Evolutionary conservation across 106 monocot species (phyloP).

Genomic region (Allium fistulosum): DNA sequence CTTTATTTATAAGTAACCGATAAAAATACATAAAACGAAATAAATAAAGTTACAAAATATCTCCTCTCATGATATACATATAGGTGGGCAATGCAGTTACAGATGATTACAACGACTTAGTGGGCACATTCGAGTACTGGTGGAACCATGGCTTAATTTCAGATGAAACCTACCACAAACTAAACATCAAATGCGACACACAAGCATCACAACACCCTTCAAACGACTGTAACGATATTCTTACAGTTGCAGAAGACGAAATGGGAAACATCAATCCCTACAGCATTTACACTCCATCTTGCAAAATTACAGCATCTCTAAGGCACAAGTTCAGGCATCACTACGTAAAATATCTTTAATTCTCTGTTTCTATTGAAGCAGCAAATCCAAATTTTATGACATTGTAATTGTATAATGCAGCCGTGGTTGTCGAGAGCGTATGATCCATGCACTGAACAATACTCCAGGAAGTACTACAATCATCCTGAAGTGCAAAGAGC

Average conservation of each 20-base stretch:
- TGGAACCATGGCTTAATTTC: slow-evolving; percentile 94
- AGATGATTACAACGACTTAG: slow-evolving; percentile 69
- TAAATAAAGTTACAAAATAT: not conserved
- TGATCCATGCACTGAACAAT: slow-evolving; percentile 74
- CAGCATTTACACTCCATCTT: slow-evolving; percentile 72
- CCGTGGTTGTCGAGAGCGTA: slow-evolving; percentile 86
- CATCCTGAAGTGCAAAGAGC: slow-evolving; percentile 74
- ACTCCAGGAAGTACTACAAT: slow-evolving; percentile 68
- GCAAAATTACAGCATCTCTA: slow-evolving; percentile 30
- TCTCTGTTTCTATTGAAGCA: not conserved
- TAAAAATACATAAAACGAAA: not conserved
- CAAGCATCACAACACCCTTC: slow-evolving; percentile 39
- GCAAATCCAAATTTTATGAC: not conserved
- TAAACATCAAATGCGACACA: slow-evolving; percentile 31
- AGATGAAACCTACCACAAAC: slow-evolving; percentile 43
- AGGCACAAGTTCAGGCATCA: slow-evolving; percentile 31
- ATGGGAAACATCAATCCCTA: slow-evolving; percentile 74
- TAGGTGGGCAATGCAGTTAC: slow-evolving; percentile 89
- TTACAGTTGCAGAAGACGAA: slow-evolving; percentile 30
- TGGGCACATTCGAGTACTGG: slow-evolving; percentile 90
- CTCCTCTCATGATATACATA: not conserved
- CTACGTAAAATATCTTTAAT: slow-evolving; percentile 28
- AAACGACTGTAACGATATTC: slow-evolving; percentile 24
- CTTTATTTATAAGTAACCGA: not conserved
- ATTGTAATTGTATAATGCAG: slow-evolving; percentile 14